Base-by-base conservation (phyloP, 345 rosid species). In the Citrus australasica region DNA sequence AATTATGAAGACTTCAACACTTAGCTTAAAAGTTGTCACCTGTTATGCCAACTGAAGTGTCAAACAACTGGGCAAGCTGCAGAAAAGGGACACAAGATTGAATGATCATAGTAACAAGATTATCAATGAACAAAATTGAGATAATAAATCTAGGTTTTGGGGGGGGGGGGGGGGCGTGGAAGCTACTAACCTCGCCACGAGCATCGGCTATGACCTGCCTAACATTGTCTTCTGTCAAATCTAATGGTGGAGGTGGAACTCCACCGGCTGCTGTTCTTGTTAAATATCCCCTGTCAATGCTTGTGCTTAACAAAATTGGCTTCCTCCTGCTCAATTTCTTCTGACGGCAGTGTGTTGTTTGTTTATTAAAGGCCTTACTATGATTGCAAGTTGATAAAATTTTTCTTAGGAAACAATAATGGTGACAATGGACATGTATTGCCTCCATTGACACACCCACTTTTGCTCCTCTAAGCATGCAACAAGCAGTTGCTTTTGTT, bases 151-250 rank as follows among this genome's bases (percentile, higher is more conserved):
- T 37, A 35, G 40, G 40, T 8, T 33, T 0, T 7, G 7, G 62
- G 6, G 37, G 1, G 7, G 37, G 37, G 37, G 35, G 9, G 40
- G 9, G 0, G 2, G 2, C 2, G 10, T 8, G 3, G 42, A 7
- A 35, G 25, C 11, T 4, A 62, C 85, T 84, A 82, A 87, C 98
- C 97, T 95, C 98, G 3, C 65, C 77, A 46, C 92, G 88, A 62
- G 97, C 96, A 72, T 95, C 98, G 13, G 86, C 84, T 62, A 95
- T 72, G 79, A 91, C 97, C 67, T 83, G 81, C 78, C 77, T 78
- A 76, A 93, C 80, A 68, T 95, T 95, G 16, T 92, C 98, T 86
- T 95, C 98, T 1, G 98, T 93, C 81, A 95, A 86, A 81, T 95
- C 99, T 61, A 95, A 84, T 4, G 92, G 95, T 11, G 91, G 93